A percentile compares a stretch with the other conserved stretches of the same genome.
phyloP scores from a whole-genome alignment of 176 grass and related monocot species.

The Oryza coarctata region DNA sequence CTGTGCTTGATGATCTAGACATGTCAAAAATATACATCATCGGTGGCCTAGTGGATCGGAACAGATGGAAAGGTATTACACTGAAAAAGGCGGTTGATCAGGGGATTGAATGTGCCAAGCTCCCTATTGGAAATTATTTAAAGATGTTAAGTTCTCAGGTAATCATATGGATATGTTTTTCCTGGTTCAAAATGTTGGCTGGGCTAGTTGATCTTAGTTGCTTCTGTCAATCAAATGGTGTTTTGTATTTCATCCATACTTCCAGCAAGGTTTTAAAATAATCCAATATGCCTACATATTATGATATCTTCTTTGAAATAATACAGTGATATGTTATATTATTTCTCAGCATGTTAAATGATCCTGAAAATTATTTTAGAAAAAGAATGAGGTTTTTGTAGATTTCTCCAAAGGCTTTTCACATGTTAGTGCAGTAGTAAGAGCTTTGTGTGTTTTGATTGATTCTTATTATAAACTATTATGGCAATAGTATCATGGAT shows the following conservation, averaged over 20 bases:
- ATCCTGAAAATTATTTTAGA: not conserved
- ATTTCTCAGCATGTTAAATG: not conserved
- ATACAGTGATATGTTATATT: not conserved
- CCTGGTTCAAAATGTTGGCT: not conserved
- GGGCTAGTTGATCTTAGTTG: not conserved
- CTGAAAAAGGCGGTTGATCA: conserved; percentile 82
- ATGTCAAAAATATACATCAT: conserved; percentile 87
- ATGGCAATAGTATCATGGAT: not conserved
- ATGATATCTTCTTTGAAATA: not conserved
- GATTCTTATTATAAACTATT: not conserved
- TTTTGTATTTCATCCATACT: conserved; percentile 10
- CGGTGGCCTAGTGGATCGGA: conserved; percentile 90
- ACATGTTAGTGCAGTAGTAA: not conserved
- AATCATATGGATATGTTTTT: not conserved
- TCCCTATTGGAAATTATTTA: conserved; percentile 80
- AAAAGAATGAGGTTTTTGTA: not conserved
- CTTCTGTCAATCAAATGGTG: not conserved
- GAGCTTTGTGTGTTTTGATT: not conserved
- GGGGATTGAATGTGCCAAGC: conserved; percentile 84
- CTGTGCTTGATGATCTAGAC: conserved; percentile 83
- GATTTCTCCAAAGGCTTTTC: not conserved
- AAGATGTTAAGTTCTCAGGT: conserved; percentile 99
- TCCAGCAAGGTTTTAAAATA: not conserved
- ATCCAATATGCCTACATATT: conserved; percentile 1
- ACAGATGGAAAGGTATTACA: conserved; percentile 86